phyloP scores from a whole-genome alignment of 345 rosid genomes.

The Erysimum cheiranthoides region DNA sequence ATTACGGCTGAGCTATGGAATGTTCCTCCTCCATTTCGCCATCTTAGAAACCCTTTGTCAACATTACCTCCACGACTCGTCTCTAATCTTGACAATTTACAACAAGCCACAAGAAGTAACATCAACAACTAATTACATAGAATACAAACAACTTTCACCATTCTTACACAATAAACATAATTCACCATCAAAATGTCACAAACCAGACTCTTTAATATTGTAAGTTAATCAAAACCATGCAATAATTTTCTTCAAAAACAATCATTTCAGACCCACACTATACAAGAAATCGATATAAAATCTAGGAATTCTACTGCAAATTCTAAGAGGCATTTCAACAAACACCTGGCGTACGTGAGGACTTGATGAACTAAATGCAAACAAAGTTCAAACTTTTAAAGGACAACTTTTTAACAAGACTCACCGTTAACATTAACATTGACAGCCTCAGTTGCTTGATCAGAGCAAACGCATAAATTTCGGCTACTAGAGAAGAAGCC shows the following conservation, averaged over 20 bases:
- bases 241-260: background rate
- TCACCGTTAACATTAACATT: constrained; percentile 13
- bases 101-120: constrained; percentile 7
- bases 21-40: constrained; percentile 72
- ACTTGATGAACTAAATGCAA: background rate
- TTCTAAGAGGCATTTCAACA: constrained; percentile 30
- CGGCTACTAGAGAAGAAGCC: background rate
- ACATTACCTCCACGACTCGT: constrained; percentile 34
- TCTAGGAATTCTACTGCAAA: background rate
- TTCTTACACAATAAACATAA: background rate
- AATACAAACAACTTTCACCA: constrained; percentile 15
- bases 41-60: constrained; percentile 49
- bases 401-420: background rate
- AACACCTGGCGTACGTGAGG: constrained; percentile 23
- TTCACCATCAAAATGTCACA: constrained; percentile 2
- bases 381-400: background rate
- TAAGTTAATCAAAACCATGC: background rate
- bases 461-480: constrained; percentile 26
- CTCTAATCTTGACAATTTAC: constrained; percentile 47
- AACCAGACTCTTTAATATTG: background rate
- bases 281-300: background rate
- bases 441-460: constrained; percentile 1
- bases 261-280: background rate
- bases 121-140: constrained; percentile 15
- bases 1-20: constrained; percentile 65